Evolutionary conservation across 164 flowering plant species (phyloP), one percentile per base, ranked within the genome.

Genomic region (Vitis rupestris): DNA sequence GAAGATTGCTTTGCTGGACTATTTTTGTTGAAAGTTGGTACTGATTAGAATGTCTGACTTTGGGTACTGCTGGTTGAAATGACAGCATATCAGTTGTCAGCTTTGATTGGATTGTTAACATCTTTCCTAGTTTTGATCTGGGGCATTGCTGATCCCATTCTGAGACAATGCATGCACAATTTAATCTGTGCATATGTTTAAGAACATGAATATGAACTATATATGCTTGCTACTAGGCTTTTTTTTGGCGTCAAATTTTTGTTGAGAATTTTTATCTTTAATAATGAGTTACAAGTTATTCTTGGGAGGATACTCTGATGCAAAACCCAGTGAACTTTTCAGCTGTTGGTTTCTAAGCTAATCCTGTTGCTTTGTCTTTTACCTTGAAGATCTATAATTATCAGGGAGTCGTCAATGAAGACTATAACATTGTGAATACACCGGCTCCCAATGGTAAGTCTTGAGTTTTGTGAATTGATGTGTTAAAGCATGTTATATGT

Each of bases 351-450:
- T n/a, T 27, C 10, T 13, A 54, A 54, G 15, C 17, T 56, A 31
- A 12, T 19, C 37, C 37, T 15, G 10, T 12, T 55, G 27, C 58
- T 65, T 58, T 65, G 61, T 57, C 19, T 75, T 72, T 58, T 56
- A 3, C 16, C 30, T 66, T 79, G 80, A 74, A 90, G 98, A 82
- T 88, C 58, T 96, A 89, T 83, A 85, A 85, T 68, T 87, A 90
- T 66, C 97, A 90, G 81, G 92, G 93, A 77, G 93, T 81, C 70
- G 88, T 80, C 62, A 89, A 77, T 79, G 97, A 96, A 83, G 99
- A 96, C 79, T 96, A 89, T 83, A 90, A 89, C 73, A 56, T 82
- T 50, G 94, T 79, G 53, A 88, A 83, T 73, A 88, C 99, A 50
- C 99, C 97, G 15, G 90, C 90, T 61, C 86, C 87, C 12, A 79